Conservation (phyloP, 1,139 yeast genomes). For the Hemisphaericaspora xylanilytica region DNA sequence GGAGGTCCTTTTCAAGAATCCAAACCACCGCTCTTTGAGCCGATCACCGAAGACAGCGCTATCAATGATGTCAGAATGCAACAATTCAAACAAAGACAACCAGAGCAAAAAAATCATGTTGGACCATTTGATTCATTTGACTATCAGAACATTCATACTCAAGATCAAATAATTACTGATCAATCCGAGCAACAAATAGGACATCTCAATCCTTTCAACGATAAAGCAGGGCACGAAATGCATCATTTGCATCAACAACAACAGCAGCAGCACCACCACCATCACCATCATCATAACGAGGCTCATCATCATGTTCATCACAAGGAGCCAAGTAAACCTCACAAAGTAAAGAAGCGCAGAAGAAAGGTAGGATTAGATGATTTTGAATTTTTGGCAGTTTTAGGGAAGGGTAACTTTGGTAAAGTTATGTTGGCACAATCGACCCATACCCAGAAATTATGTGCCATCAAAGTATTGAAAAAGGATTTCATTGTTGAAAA, state of each 20-base stretch:
- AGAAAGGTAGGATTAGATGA: constrained; percentile 92
- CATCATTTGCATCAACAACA: constrained; percentile 7
- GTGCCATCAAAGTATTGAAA: constrained; percentile 94
- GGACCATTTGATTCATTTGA: constrained; percentile 28
- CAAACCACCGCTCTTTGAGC: not conserved
- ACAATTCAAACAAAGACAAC: constrained; percentile 12
- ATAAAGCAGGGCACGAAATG: constrained; percentile 3
- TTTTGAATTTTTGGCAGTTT: constrained; percentile 86
- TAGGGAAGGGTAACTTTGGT: constrained; percentile 98
- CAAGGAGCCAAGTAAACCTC: not conserved
- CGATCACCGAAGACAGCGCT: constrained; percentile 5
- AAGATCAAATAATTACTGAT: constrained; percentile 18
- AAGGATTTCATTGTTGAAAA: constrained; percentile 93
- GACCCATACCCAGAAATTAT: constrained; percentile 69
- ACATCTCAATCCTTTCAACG: constrained; percentile 9
- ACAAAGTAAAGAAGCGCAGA: constrained; percentile 35
- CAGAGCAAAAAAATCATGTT: not conserved
- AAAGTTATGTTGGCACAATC: constrained; percentile 96
- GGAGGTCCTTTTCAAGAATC: not conserved
- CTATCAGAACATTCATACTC: constrained; percentile 24
- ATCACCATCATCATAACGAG: constrained; percentile 4
- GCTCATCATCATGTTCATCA: constrained; percentile 5
- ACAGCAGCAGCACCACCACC: constrained; percentile 4
- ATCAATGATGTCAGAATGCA: constrained; percentile 10
- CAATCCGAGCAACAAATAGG: constrained; percentile 7